A percentile compares a stretch with the other conserved stretches of the same genome.
Conservation (phyloP, 306 rosid species). For the Medicago arabica region DNA sequence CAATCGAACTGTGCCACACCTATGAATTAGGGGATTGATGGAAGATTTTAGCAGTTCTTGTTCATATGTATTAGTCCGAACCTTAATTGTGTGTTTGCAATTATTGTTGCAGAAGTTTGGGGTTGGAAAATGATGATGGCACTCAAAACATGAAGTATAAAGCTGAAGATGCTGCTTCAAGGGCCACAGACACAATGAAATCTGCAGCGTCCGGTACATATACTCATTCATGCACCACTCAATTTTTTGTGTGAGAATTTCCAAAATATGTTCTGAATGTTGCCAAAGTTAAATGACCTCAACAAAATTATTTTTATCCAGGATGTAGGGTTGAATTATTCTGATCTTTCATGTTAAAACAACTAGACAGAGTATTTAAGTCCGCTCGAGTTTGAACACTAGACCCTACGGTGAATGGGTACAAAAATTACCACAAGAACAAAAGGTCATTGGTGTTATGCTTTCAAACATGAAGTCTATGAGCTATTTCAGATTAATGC, state of each 20-base stretch:
- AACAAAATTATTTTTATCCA: background rate
- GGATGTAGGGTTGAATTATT: no score
- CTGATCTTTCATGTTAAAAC: no score
- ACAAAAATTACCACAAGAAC: background rate
- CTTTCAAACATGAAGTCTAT: no score
- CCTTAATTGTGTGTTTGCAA: constrained; percentile 23
- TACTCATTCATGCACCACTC: background rate
- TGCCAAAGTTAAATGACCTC: background rate
- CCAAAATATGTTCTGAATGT: background rate
- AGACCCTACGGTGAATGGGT: background rate
- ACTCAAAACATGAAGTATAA: constrained; percentile 34
- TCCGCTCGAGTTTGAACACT: no score
- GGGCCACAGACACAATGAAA: constrained; percentile 44
- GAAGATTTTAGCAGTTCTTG: background rate
- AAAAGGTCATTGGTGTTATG: no score
- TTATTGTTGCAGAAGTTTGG: constrained; percentile 45
- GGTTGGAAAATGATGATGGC: constrained; percentile 27
- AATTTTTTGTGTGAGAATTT: background rate
- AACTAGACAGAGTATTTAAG: no score
- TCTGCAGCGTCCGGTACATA: constrained; percentile 58
- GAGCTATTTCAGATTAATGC: no score
- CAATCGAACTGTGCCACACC: no score
- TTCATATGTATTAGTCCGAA: constrained; percentile 18
- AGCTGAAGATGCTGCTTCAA: constrained; percentile 58
- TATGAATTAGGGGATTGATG: background rate